A percentile compares a stretch with the other conserved stretches of the same genome.
Conservation (phyloP, 148 eudicot genomes). For the Pouteria glomerata region DNA sequence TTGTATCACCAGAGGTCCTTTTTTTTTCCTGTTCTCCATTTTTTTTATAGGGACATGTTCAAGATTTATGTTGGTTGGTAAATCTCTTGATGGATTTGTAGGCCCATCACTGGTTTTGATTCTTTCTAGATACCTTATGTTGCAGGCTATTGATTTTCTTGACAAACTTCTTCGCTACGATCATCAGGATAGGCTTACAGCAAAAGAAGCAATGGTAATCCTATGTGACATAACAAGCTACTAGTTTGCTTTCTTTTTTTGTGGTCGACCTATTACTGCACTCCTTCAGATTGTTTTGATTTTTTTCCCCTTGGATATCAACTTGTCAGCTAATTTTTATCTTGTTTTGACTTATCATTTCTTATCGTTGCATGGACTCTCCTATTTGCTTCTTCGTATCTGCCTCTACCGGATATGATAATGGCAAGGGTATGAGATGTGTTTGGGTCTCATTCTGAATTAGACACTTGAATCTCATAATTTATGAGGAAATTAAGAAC, state of each 20-base stretch:
- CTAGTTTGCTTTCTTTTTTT: background rate
- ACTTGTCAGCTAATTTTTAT: too few species aligned
- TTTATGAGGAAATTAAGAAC: too few species aligned
- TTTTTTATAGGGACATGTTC: background rate
- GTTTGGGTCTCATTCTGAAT: too few species aligned
- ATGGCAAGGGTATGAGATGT: too few species aligned
- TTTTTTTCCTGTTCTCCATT: background rate
- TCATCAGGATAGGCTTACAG: constrained; percentile 94
- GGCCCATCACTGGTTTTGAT: background rate
- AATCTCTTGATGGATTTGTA: background rate
- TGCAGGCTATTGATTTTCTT: constrained; percentile 91
- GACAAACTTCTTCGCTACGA: constrained; percentile 97
- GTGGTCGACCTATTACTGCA: background rate
- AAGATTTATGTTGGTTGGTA: background rate
- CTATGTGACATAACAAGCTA: background rate
- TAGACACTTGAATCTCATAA: too few species aligned
- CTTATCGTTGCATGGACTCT: too few species aligned
- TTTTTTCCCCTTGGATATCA: background rate
- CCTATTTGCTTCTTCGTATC: too few species aligned
- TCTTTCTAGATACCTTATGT: constrained; percentile 1
- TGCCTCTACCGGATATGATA: too few species aligned
- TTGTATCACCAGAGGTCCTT: constrained; percentile 87
- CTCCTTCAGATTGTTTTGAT: background rate
- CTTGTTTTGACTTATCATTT: too few species aligned
- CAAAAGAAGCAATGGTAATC: constrained; percentile 97